A percentile compares a stretch with the other conserved stretches of the same genome.
These are phyloP conservation scores for Pneumocystis oryctolagi DNA, from an alignment of 1,139 yeast genomes.

Conservation along the genomic window DNA sequence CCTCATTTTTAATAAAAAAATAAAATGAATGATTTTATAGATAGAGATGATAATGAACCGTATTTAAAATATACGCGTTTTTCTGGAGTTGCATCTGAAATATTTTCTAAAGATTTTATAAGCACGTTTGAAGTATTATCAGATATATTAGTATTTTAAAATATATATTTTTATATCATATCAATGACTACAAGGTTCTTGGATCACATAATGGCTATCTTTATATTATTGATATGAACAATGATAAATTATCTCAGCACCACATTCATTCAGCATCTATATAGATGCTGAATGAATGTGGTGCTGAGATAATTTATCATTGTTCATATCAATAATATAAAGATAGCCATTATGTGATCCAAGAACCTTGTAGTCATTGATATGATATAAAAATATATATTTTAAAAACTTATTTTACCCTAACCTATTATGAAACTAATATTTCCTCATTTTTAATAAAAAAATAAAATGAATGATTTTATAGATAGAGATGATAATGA, in stretches of 20 bases:
- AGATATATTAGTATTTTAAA: slow-evolving; percentile 57
- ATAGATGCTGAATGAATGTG: too few relatives aligned
- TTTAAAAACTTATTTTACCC: not conserved
- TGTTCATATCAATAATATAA: too few relatives aligned
- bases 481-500: slow-evolving; percentile 45
- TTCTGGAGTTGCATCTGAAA: slow-evolving; percentile 45
- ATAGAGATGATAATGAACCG: slow-evolving; percentile 56
- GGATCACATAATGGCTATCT: too few relatives aligned
- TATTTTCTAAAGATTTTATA: slow-evolving; percentile 61
- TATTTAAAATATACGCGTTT: slow-evolving; percentile 57
- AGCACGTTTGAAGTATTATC: slow-evolving; percentile 53
- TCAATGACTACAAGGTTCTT: slow-evolving; percentile 2
- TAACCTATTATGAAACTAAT: not conserved
- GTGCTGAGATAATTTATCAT: too few relatives aligned
- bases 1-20: not conserved
- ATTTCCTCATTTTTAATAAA: not conserved
- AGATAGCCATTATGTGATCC: too few relatives aligned
- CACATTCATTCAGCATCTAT: too few relatives aligned
- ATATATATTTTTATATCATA: slow-evolving; percentile 21
- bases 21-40: slow-evolving; percentile 14
- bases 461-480: not conserved
- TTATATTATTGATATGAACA: too few relatives aligned
- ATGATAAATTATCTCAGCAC: too few relatives aligned
- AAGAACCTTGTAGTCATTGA: too few relatives aligned
- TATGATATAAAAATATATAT: too few relatives aligned